Evolutionary conservation across 2,329 filamentous ascomycete species (phyloP), one percentile per base, ranked within the genome.

Genomic region (Beauveria asiatica): DNA sequence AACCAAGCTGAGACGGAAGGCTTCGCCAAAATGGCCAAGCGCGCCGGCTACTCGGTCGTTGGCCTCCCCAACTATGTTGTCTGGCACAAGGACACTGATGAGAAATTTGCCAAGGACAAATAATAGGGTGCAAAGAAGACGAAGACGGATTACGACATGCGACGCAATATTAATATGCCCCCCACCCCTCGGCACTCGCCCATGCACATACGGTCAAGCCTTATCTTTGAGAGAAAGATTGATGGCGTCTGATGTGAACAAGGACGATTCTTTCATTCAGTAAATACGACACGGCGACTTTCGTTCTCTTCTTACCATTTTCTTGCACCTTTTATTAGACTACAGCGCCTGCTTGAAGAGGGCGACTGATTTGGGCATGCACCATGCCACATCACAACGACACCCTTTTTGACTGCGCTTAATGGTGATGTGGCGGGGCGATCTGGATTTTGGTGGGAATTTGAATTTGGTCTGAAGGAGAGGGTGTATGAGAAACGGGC

Each of bases 1-100:
- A 97, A 99, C 75, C 94, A 99, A 77, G 94, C 94, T 64, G 94
- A 99, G 76, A 99, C 94, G 5, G 94, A 99, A 76, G 94, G 94
- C 7, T 99, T 99, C 70, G 94, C 94, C 42, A 96, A 95, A 74
- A 99, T 99, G 94, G 94, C 94, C 62, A 97, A 95, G 78, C 83
- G 92, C 64, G 94, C 94, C 19, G 94, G 94, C 49, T 97, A 97
- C 72, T 83, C 90, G 69, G 94, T 99, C 27, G 84, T 91, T 66
- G 94, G 94, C 50, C 79, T 99, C 60, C 94, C 93, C 46, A 99
- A 99, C 74, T 99, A 99, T 72, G 87, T 99, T 55, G 93, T 99
- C 62, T 99, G 94, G 94, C 94, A 99, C 72, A 90, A 96, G 69
- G 94, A 99, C 73, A 99, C 94, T 2, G 85, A 92, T 60, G 94